Percentiles rank a stretch among this genome's conserved stretches.
These are phyloP conservation scores for Blastocystis sp. DNA, from an alignment of 352 stramenopile species.

Conservation along the genomic window DNA sequence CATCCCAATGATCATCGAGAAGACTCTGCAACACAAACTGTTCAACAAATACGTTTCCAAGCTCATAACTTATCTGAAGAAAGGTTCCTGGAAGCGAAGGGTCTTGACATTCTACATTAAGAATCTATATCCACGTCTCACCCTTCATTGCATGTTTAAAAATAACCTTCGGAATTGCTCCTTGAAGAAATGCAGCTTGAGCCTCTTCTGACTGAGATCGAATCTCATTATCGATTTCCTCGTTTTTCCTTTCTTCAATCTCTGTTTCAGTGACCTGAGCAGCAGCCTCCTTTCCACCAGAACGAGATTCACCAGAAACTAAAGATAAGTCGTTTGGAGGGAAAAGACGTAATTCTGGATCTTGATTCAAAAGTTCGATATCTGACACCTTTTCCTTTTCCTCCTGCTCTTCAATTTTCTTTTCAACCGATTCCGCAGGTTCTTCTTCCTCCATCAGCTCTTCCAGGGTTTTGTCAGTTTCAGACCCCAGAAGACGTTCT, in stretches of 20 bases:
- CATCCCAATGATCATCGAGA: not conserved
- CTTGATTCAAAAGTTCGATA: not conserved
- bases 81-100: not conserved
- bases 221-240: not conserved
- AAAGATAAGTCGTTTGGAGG: too few relatives aligned
- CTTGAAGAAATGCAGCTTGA: slow-evolving; percentile 7
- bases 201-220: not conserved
- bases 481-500: not conserved
- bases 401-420: not conserved
- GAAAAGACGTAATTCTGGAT: not conserved
- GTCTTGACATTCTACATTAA: not conserved
- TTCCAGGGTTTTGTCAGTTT: slow-evolving; percentile 2
- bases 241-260: not conserved
- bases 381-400: not conserved
- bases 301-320: too few relatives aligned
- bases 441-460: not conserved
- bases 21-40: slow-evolving; percentile 14
- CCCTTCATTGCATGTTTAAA: slow-evolving; percentile 24
- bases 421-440: not conserved
- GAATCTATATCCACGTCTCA: not conserved
- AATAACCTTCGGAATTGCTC: slow-evolving; percentile 48
- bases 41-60: slow-evolving; percentile 29
- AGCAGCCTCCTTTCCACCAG: too few relatives aligned
- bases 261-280: not conserved
- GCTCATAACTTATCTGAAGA: slow-evolving; percentile 14